Conservation (phyloP, 169 alveolate species). For the Toxoplasma gondii region DNA sequence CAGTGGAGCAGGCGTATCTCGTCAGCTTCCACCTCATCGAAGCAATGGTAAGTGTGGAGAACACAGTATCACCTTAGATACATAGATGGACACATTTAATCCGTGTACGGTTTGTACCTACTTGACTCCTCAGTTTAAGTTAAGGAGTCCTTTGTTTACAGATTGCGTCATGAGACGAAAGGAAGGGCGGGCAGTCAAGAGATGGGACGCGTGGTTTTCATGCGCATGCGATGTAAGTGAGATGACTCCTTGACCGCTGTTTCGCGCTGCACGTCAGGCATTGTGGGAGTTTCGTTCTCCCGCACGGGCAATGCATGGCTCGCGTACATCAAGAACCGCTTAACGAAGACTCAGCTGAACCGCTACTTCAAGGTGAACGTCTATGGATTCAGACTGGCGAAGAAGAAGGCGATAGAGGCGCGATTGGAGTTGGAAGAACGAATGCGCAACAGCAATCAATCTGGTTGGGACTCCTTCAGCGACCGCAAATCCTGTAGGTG, state of each 20-base stretch:
- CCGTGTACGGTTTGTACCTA: no score
- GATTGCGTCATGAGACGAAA: no score
- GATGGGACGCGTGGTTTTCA: no score
- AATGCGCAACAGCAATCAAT: slow-evolving; percentile 30
- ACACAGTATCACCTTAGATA: no score
- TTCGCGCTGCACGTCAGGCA: not conserved
- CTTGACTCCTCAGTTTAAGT: no score
- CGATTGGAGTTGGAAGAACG: slow-evolving; percentile 45
- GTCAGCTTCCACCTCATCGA: slow-evolving; percentile 33
- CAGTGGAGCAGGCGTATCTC: not conserved
- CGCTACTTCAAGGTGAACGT: slow-evolving; percentile 37
- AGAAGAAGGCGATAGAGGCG: slow-evolving; percentile 49
- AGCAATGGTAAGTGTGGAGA: not conserved
- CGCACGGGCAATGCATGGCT: slow-evolving; percentile 58
- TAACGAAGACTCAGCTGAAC: slow-evolving; percentile 43
- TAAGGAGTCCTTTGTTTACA: no score
- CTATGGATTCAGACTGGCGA: slow-evolving; percentile 44
- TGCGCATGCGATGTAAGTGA: no score
- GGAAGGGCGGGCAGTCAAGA: no score
- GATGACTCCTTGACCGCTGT: no score
- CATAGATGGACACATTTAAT: no score
- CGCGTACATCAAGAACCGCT: slow-evolving; percentile 57
- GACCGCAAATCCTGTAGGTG: slow-evolving; percentile 38
- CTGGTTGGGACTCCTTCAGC: slow-evolving; percentile 41
- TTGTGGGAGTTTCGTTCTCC: slow-evolving; percentile 44